phyloP scores from a whole-genome alignment of 1,284 basidiomycete species.

The Schizopora paradoxa region DNA sequence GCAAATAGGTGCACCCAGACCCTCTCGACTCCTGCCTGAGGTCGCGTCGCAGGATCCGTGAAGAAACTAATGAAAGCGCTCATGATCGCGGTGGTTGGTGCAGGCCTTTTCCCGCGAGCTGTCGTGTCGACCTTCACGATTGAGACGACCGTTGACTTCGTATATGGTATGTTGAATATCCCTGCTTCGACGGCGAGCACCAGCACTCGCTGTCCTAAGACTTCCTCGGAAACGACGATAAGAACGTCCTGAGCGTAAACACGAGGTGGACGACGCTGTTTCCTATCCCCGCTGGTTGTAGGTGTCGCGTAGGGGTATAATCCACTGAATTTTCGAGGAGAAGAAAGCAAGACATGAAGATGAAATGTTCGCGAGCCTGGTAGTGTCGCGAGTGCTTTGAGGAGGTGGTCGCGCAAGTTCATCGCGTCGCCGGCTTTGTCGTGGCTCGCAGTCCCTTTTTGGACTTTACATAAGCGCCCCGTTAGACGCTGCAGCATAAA shows the following conservation, averaged over 20 bases:
- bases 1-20: slow-evolving; percentile 90
- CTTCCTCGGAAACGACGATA: slow-evolving; percentile 63
- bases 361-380: slow-evolving; percentile 68
- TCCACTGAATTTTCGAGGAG: slow-evolving; percentile 61
- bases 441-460: no score
- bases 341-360: slow-evolving; percentile 68
- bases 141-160: slow-evolving; percentile 75
- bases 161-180: slow-evolving; percentile 71
- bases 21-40: slow-evolving; percentile 38
- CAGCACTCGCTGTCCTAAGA: slow-evolving; percentile 41
- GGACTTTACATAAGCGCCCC: no score
- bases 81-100: slow-evolving; percentile 68
- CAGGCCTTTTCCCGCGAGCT: slow-evolving; percentile 59
- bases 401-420: slow-evolving; percentile 61
- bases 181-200: slow-evolving; percentile 80
- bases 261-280: no score
- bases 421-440: slow-evolving; percentile 19
- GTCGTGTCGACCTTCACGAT: slow-evolving; percentile 94
- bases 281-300: no score
- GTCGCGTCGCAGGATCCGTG: slow-evolving; percentile 59
- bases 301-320: slow-evolving; percentile 75
- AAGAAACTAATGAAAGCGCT: slow-evolving; percentile 66
- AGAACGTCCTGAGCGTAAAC: slow-evolving; percentile 72
- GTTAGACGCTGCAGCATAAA: no score
- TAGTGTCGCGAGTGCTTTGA: slow-evolving; percentile 48